Conservation (phyloP, 2,329 filamentous ascomycete species). For the Pyrenophora seminiperda region DNA sequence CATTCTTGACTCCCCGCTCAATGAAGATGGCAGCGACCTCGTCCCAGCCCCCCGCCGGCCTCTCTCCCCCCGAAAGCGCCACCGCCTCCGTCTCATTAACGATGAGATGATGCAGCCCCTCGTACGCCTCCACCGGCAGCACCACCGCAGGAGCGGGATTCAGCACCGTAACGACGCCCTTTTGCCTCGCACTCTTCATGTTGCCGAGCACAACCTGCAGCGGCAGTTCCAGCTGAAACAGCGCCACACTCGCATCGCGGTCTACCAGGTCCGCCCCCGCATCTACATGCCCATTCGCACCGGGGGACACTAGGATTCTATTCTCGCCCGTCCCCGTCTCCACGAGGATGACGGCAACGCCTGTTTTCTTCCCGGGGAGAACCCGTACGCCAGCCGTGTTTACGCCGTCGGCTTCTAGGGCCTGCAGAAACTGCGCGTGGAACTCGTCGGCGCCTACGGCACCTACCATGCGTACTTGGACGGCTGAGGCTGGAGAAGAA, state of each 20-base stretch:
- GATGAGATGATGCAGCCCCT: conserved; percentile 75
- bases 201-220: conserved; percentile 48
- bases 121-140: conserved; percentile 70
- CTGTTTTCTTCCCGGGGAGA: conserved; percentile 53
- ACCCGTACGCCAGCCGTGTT: conserved; percentile 48
- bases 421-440: conserved; percentile 48
- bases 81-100: conserved; percentile 91
- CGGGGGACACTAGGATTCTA: conserved; percentile 55
- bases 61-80: conserved; percentile 65
- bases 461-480: conserved; percentile 57
- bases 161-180: conserved; percentile 65
- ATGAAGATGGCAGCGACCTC: conserved; percentile 61
- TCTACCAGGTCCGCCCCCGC: conserved; percentile 47
- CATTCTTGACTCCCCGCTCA: conserved; percentile 69
- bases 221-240: conserved; percentile 57
- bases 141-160: conserved; percentile 78
- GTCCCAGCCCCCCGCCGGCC: conserved; percentile 41
- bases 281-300: conserved; percentile 53
- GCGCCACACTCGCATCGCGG: conserved; percentile 49
- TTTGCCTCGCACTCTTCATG: conserved; percentile 43
- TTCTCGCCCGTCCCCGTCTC: conserved; percentile 56
- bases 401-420: conserved; percentile 52
- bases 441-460: conserved; percentile 56
- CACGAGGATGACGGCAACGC: conserved; percentile 56
- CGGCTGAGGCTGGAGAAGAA: conserved; percentile 32